Evolutionary conservation across 495 filamentous ascomycete species (phyloP), one percentile per base, ranked within the genome.

Genomic region (Friedmanniomyces simplex): DNA sequence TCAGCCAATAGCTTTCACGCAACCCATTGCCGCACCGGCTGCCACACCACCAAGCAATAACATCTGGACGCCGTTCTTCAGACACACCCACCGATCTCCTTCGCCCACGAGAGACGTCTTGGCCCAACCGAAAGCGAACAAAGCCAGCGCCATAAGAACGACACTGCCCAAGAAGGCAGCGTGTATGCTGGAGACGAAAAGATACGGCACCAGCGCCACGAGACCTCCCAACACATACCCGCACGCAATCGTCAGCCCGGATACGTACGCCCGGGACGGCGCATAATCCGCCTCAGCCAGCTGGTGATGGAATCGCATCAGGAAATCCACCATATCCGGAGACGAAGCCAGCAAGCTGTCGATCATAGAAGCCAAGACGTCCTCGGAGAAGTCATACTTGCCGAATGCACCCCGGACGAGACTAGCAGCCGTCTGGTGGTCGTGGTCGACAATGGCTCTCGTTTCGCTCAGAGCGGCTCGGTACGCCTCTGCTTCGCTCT

Each of bases 141-240:
- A 66, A 0, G 85, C 82, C 21, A 86, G 55, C 7, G 78, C 76
- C 78, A 88, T 89, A 1, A 85, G 78, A 0, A 71, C 75, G 48
- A 89, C 85, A 41, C 83, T 87, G 77, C 82, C 84, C 21, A 72
- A 72, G 63, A 91, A 68, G 21, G 83, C 87, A 1, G 69, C 32
- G 12, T 70, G 69, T 0, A 73, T 72, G 18, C 50, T 54, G 6
- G 54, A 26, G 34, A 88, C 82, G 58, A 85, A 86, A 63, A 91
- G 84, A 66, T 91, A 91, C 3, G 86, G 87, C n/a, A 88, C 64
- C 8, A 90, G 68, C 12, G 86, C 86, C 0, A 89, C 70, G 24
- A 86, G 76, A 1, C 87, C 87, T 25, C 86, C 87, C 50, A 89
- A 67, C 59, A 89, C 80, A 68, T 91, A 91, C 8, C 83, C 85